Conservation (phyloP, 495 filamentous ascomycete species). For the Cladorrhinum samala region DNA sequence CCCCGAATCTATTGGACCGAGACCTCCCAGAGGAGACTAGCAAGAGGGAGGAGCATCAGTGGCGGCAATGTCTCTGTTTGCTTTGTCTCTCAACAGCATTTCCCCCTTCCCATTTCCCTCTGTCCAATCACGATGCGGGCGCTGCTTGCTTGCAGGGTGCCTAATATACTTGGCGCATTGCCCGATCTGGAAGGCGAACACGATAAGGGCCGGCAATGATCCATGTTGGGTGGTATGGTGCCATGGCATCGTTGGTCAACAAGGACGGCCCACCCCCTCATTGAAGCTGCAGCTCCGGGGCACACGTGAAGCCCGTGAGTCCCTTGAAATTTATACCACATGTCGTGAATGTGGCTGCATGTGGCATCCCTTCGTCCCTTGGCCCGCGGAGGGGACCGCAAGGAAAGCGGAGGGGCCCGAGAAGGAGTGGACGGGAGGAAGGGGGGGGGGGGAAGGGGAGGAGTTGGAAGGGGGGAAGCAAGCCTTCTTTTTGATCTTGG, state of each 20-base stretch:
- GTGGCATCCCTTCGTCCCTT: too few species aligned
- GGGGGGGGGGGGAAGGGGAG: too few species aligned
- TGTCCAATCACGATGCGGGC: not conserved
- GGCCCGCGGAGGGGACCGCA: too few species aligned
- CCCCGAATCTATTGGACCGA: too few species aligned
- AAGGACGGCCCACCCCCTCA: not conserved
- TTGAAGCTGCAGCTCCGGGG: not conserved
- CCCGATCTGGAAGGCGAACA: slow-evolving; percentile 19
- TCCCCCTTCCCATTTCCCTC: not conserved
- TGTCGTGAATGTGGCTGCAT: not conserved
- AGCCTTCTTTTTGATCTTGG: not conserved
- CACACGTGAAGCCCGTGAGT: too few species aligned
- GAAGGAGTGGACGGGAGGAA: too few species aligned
- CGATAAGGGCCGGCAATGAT: slow-evolving; percentile 17
- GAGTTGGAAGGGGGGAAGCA: too few species aligned
- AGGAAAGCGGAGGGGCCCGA: too few species aligned
- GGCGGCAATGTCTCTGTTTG: not conserved
- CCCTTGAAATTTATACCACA: too few species aligned
- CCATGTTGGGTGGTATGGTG: slow-evolving; percentile 7
- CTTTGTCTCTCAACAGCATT: not conserved
- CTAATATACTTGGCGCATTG: slow-evolving; percentile 1
- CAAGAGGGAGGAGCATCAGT: too few species aligned
- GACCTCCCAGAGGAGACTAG: too few species aligned
- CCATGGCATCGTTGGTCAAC: not conserved
- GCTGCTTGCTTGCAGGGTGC: not conserved